Base-by-base conservation (phyloP, 2,329 filamentous ascomycete species). In the Leptographium wingfieldii region DNA sequence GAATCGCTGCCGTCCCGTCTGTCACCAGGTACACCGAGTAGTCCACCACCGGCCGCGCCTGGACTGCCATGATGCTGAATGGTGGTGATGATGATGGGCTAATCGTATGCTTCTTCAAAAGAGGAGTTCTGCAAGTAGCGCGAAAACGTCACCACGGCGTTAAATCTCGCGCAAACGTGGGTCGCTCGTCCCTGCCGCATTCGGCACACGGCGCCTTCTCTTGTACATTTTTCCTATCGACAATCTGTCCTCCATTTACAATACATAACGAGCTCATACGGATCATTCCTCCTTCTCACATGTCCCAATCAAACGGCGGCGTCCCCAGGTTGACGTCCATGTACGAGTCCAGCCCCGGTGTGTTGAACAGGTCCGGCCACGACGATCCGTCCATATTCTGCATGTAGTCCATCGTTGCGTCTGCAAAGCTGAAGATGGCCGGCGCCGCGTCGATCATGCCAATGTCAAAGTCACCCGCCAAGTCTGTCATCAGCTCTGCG, bases 21-120 rank as follows among this genome's bases (percentile, higher is more conserved):
- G 92, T 96, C 66, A 96, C 92, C 61, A 96, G 80, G 71, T 96
- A 96, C 48, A 96, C 77, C 56, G 86, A 85, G 71, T 95, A 92
- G 73, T 95, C 84, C 55, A 87, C 48, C 11, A 25, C 22, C 29
- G 55, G 33, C 11, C 35, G 55, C 9, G 27, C 55, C 55, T 33
- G 29, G 27, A 10, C 48, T 3, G 48, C 48, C 43, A 9, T 19
- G 33, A 35, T n/a, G 43, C 43, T n/a, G 19, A 19, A 43, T 31
- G 2, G 33, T 11, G 6, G 33, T 9, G 33, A 10, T 9, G 9
- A 12, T 19, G 12, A 46, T n/a, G 19, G 4, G 12, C 0, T 46
- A 2, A 19, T 46, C 43, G 43, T n/a, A 1, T 46, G 38, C 9
- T 40, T 3, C 12, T 19, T 1, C 6, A 12, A 11, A 31, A 33